Base-by-base conservation (phyloP, 2,329 filamentous ascomycete species). In the Monosporascus cannonballus region DNA sequence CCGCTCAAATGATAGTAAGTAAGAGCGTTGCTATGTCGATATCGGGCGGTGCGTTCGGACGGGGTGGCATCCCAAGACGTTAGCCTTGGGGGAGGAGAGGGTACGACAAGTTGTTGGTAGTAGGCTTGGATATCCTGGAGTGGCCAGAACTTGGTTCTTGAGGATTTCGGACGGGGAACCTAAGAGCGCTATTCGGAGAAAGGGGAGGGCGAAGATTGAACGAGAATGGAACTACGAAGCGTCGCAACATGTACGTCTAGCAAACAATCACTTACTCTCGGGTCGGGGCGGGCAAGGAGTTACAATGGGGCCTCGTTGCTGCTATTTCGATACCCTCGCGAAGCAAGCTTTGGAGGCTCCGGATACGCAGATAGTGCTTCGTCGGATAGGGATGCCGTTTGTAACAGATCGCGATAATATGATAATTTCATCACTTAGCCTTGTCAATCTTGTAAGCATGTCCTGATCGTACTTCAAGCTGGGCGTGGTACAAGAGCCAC, bases 1-100 rank as follows among this genome's bases (percentile, higher is more conserved):
- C 93, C 1, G 94, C 94, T 4, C 92, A 96, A 64, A 84, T 92
- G 71, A 99, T 99, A 71, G 93, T 99, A 51, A 84, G 88, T 68
- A 92, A 96, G 74, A 97, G 93, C 72, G 81, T 96, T 39, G 65
- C 52, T 79, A 83, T 62, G 77, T 82, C 77, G 75, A 77, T 73
- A 54, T 65, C 71, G 18, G 73, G 68, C n/a, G 69, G 67, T 30
- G 72, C 70, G 62, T 53, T 73, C 66, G 67, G 71, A 63, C 50
- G 71, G 61, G 50, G 69, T 60, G 56, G 61, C 59, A 53, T 79
- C 75, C 78, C 79, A 11, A 69, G 73, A 61, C 71, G 79, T 63
- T 81, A 65, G 71, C 30, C 11, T 34, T 34, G 30, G 8, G 27
- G 30, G 51, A 51, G 46, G 52, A 47, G 17, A 25, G 15, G 22